Percentiles rank a stretch among this genome's conserved stretches.
Conservation (phyloP, 2,329 filamentous ascomycete species). For the Rhinocladiella mackenziei region DNA sequence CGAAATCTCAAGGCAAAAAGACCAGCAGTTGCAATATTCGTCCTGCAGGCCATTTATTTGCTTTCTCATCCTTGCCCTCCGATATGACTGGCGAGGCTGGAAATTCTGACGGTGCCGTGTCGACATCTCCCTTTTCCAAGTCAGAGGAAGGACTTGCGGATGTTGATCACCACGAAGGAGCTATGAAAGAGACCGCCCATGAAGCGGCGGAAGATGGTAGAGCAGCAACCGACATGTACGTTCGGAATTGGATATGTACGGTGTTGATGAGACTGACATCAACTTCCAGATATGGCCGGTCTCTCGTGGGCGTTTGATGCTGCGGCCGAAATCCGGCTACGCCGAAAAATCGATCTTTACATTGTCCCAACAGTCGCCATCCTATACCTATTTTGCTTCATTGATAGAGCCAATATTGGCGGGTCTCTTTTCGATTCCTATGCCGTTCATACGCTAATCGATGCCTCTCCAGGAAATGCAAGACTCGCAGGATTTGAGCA, state of each 20-base stretch:
- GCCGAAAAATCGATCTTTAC: constrained; percentile 62
- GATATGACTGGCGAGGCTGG: no score
- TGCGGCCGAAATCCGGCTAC: constrained; percentile 54
- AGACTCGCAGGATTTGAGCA: constrained; percentile 61
- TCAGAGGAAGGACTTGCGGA: no score
- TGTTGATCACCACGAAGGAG: no score
- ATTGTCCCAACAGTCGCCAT: constrained; percentile 63
- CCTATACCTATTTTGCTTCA: constrained; percentile 69
- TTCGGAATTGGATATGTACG: not conserved
- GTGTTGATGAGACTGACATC: constrained; percentile 9
- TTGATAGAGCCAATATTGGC: constrained; percentile 68
- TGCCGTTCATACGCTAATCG: no score
- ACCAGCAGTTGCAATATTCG: no score
- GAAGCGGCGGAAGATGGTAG: constrained; percentile 39
- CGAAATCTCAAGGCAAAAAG: no score
- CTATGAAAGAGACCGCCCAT: constrained; percentile 11
- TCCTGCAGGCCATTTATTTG: no score
- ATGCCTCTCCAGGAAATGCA: constrained; percentile 61
- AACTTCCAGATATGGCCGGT: constrained; percentile 44
- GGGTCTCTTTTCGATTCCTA: constrained; percentile 56
- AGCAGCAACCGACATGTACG: constrained; percentile 47
- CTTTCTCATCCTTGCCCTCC: no score
- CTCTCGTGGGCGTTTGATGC: constrained; percentile 54
- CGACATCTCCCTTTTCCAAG: no score
- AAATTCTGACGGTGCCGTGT: no score